phyloP scores from a whole-genome alignment of 2,329 filamentous ascomycete genomes.

The Colletotrichum nymphaeae region DNA sequence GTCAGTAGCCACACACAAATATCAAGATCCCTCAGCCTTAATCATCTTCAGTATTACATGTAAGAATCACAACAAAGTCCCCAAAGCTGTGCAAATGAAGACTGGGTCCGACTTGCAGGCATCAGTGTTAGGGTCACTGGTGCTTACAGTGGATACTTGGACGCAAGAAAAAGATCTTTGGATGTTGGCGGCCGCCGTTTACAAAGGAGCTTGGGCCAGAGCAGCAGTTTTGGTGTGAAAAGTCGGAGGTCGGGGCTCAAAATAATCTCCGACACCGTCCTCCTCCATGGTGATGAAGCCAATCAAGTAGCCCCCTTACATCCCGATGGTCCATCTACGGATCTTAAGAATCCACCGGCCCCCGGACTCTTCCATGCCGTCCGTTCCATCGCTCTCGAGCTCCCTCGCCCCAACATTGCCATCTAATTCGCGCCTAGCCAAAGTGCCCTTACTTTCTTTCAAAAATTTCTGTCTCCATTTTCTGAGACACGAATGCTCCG shows the following conservation, averaged over 20 bases:
- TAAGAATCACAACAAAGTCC: neutral
- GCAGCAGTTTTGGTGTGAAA: neutral
- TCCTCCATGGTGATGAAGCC: neutral
- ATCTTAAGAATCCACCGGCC: slow-evolving; percentile 14
- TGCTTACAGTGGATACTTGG: neutral
- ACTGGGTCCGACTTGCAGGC: neutral
- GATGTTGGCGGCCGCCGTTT: neutral
- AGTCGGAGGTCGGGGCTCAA: neutral
- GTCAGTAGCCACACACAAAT: neutral
- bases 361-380: neutral
- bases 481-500: neutral
- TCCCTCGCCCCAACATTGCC: neutral
- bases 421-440: neutral
- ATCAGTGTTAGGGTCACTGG: neutral
- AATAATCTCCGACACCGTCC: slow-evolving; percentile 5
- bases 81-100: neutral
- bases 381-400: neutral
- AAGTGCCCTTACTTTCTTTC: neutral
- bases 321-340: neutral
- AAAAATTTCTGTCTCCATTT: neutral
- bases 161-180: neutral
- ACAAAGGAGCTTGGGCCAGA: neutral
- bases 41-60: neutral
- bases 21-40: neutral
- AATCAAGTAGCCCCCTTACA: neutral